These are phyloP conservation scores for Moricandia moricandioides DNA, from an alignment of 345 rosid genomes.

Conservation along the genomic window DNA sequence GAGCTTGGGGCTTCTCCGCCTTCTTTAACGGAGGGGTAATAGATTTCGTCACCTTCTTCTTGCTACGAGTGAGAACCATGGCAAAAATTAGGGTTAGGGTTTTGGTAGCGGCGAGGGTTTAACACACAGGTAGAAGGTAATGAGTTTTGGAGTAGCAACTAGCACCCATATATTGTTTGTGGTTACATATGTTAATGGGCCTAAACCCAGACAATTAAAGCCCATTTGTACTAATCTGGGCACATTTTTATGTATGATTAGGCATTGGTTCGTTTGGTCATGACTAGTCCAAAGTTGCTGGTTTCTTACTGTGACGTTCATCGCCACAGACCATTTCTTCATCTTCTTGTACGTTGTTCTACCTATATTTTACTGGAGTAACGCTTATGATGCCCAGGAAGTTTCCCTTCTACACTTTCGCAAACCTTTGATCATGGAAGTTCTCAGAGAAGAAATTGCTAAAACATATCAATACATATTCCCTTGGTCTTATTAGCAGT, in stretches of 20 bases:
- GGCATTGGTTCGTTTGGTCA: too few relatives aligned
- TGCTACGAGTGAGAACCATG: constrained; percentile 47
- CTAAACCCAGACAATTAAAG: neutral
- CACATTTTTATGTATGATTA: too few relatives aligned
- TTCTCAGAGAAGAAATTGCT: too few relatives aligned
- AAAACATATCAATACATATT: constrained; percentile 45
- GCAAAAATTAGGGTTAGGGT: constrained; percentile 19
- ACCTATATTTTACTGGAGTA: too few relatives aligned
- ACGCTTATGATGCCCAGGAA: too few relatives aligned
- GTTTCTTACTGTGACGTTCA: too few relatives aligned
- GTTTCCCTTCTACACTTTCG: too few relatives aligned
- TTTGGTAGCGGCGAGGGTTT: constrained; percentile 35
- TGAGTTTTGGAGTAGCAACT: neutral
- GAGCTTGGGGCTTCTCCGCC: neutral
- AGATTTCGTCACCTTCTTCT: constrained; percentile 52
- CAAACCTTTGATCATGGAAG: too few relatives aligned
- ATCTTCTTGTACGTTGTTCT: too few relatives aligned
- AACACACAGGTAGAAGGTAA: constrained; percentile 7
- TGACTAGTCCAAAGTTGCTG: too few relatives aligned
- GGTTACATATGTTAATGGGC: neutral
- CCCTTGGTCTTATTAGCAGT: constrained; percentile 57
- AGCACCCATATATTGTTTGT: neutral
- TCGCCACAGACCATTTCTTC: too few relatives aligned
- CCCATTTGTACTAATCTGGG: neutral
- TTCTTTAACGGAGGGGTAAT: constrained; percentile 37